Base-by-base conservation (phyloP, 495 filamentous ascomycete species). In the Xylona heveae region DNA sequence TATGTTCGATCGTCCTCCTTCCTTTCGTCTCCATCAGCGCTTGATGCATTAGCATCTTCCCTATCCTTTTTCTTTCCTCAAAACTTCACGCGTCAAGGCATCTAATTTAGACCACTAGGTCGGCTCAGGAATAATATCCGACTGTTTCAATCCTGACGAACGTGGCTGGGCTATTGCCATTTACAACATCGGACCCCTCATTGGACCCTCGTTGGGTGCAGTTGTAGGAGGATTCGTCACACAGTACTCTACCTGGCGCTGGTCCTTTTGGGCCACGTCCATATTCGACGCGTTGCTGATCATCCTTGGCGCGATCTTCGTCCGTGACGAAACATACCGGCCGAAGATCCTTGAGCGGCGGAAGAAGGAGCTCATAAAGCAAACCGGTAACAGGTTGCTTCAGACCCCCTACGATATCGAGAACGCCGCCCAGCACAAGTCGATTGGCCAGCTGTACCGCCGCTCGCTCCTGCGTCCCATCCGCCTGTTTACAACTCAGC, bases 281-380 rank as follows among this genome's bases (percentile, higher is more conserved):
- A 73, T 80, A 33, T 61, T 58, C 5, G 68, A 71, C 42, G 68
- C 45, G 2, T 14, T 72, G 0, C 33, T 71, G 15, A 43, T 57
- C 9, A 71, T 67, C 30, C 40, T 53, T 21, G 42, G 43, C 0
- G 10, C 54, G 3, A 4, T 68, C 13, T 62, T 66, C 35, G 49
- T 74, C 17, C 58, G 55, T 2, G n/a, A n/a, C n/a, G 76, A 82
- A 46, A 74, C 76, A 0, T 78, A 77, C 42, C 59, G 65, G 1
- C 69, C 70, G 0, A 56, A 62, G 15, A 42, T 82, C 9, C 65
- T 82, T 8, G 54, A 59, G 36, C 50, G 54, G 9, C 72, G 68
- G 44, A 59, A 68, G 0, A 40, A 40, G 4, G 50, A 49, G 17
- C 50, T 80, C 3, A 54, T 63, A 12, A 68, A 70, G 42, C 51